Base-by-base conservation (phyloP, 176 grass and related monocot genomes). In the Carex cristatella region DNA sequence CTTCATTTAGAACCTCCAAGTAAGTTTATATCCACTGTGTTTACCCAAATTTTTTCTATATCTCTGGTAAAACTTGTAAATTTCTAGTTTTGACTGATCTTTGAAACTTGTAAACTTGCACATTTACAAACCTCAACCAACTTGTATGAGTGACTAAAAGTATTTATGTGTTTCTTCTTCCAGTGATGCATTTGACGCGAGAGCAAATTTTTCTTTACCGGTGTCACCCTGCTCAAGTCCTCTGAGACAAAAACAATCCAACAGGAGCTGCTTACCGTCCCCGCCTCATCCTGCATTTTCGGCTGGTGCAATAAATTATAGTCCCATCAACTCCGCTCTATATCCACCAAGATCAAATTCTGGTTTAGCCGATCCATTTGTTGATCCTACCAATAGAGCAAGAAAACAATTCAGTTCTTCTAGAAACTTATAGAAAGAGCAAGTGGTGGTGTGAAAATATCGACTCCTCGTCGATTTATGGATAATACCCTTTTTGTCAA, bases 171-270 rank as follows among this genome's bases (percentile, higher is more conserved):
- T 84, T 15, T 58, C 73, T 63, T 61, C 59, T 48, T 81, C 31
- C 88, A 95, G 95, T 73, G 86, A 88, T 61, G 27, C 84, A 68
- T 84, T 87, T 12, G 91, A 79, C 35, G 69, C 61, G 14, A 89
- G 91, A 66, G 90, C 86, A 82, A 98, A 93, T 77, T 85, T 94
- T 85, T 98, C 95, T 9, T 84, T 98, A 44, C 95, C 95, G 0
- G 95, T 98, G 1, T 98, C 95, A 10, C 95, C 95, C 0, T 93
- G 95, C 85, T 89, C 89, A 49, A 98, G 95, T 83, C 95, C 95
- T 2, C 44, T 86, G 55, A 88, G 95, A 87, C 88, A 92, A 65
- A 85, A 85, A 61, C 92, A 92, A 70, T 57, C 84, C 9, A 98
- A 98, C 51, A 78, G 93, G 63, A 98, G 93, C 76, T 98, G 95